Evolutionary conservation across 805 yeast genomes (phyloP), one percentile per base, ranked within the genome.

Genomic region (Cyberlindnera mrakii): DNA sequence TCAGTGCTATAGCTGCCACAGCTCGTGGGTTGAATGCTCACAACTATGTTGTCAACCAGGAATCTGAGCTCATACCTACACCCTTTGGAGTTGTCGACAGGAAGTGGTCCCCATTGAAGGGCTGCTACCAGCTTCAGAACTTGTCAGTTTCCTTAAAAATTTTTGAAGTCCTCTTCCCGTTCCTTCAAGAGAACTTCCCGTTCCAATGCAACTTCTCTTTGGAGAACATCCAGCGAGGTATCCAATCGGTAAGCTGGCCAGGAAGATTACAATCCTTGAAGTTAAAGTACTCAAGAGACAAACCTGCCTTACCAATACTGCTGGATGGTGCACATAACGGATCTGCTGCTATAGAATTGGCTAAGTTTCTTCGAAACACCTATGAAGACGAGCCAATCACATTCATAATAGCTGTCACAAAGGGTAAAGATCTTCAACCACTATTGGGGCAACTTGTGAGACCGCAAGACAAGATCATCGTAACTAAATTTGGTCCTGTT

Each of bases 271-370:
- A 93, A 54, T 47, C 57, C 25, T 25, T 77, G 13, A 46, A 62
- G 4, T 52, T 70, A n/a, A 49, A 55, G 7, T 51, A 58, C 13
- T 44, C 55, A 2, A 40, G 63, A 1, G 39, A 40, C 1, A 52
- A 48, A 6, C 40, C 60, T 3, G 50, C 59, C 2, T 40, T 70
- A 0, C 49, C 53, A 1, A 60, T 80, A 0, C 62, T 93, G 4
- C 55, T 93, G 2, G 98, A 91, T 64, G 98, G 98, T 3, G 97
- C 98, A 0, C 98, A 93, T 60, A 93, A 93, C 58, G 80, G 78
- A 6, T 78, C 81, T 46, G 96, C 97, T 0, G 93, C 96, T 0
- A 62, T 65, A n/a, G 87, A 84, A 54, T 66, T 93, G 27, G 74
- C 45, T 13, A 6, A 19, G 10, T 44, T 42, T 30, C 43, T 49